A percentile compares a stretch with the other conserved stretches of the same genome.
Evolutionary conservation across 352 stramenopile genomes (phyloP).

Genomic region (Phytophthora fragariae): DNA sequence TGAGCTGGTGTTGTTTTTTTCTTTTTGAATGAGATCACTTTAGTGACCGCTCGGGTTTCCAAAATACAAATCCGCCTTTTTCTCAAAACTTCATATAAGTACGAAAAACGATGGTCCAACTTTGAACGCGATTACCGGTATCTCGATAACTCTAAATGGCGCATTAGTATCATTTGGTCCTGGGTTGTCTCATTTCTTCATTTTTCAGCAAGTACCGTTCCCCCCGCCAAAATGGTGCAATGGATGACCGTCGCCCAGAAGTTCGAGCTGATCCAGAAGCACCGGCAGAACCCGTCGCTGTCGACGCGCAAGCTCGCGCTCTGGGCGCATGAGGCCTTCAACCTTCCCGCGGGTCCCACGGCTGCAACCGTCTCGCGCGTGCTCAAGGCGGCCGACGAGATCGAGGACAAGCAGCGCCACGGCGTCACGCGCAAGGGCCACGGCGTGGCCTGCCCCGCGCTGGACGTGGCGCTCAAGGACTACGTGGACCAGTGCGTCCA

Average conservation of each 20-base stretch:
- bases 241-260: conserved; percentile 48
- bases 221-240: conserved; percentile 36
- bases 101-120: too few relatives aligned
- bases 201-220: conserved; percentile 15
- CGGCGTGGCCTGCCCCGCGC: conserved; percentile 33
- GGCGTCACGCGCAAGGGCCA: conserved; percentile 40
- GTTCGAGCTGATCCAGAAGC: conserved; percentile 43
- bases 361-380: conserved; percentile 37
- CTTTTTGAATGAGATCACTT: too few relatives aligned
- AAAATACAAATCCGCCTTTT: too few relatives aligned
- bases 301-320: conserved; percentile 33
- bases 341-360: conserved; percentile 27
- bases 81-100: too few relatives aligned
- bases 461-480: conserved; percentile 27
- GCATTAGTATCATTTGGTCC: too few relatives aligned
- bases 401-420: conserved; percentile 39
- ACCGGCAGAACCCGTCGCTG: conserved; percentile 34
- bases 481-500: conserved; percentile 32
- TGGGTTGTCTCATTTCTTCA: background rate
- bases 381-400: conserved; percentile 35
- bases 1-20: too few relatives aligned
- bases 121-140: too few relatives aligned
- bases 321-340: conserved; percentile 42
- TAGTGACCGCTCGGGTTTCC: too few relatives aligned
- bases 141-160: too few relatives aligned